phyloP scores from a whole-genome alignment of 345 rosid genomes.

The Rhizophora apiculata region DNA sequence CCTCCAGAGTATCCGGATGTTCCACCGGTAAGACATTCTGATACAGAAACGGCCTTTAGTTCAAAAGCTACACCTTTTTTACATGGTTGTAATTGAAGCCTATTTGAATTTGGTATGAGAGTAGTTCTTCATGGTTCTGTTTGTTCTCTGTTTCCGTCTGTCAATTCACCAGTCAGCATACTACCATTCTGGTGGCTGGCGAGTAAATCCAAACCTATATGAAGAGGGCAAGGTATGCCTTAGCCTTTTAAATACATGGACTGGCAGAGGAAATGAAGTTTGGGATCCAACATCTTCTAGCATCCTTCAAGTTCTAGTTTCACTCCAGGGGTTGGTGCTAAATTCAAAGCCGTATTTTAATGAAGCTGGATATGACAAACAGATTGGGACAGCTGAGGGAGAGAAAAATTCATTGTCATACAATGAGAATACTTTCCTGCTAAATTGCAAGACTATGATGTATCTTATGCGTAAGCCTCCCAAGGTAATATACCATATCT shows the following conservation, averaged over 20 bases:
- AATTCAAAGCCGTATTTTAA: slow-evolving; percentile 97
- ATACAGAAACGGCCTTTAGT: neutral
- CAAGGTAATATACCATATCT: slow-evolving; percentile 42
- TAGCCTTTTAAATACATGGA: slow-evolving; percentile 97
- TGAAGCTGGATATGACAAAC: slow-evolving; percentile 97
- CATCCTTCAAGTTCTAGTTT: slow-evolving; percentile 97
- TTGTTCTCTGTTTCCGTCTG: slow-evolving; percentile 1
- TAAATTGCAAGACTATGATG: slow-evolving; percentile 95
- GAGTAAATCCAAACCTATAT: slow-evolving; percentile 87
- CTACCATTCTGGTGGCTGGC: slow-evolving; percentile 98
- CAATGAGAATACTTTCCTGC: slow-evolving; percentile 87
- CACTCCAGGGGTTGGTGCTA: slow-evolving; percentile 94
- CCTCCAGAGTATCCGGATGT: slow-evolving; percentile 82
- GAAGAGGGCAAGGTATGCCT: slow-evolving; percentile 99
- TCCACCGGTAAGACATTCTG: slow-evolving; percentile 66
- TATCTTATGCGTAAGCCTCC: slow-evolving; percentile 86
- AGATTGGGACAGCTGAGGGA: slow-evolving; percentile 92
- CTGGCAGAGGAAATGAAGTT: slow-evolving; percentile 93
- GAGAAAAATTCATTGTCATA: slow-evolving; percentile 90
- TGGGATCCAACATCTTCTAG: slow-evolving; percentile 94
- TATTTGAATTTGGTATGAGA: neutral
- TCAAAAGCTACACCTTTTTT: neutral
- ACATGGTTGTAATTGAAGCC: neutral
- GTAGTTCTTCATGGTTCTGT: slow-evolving; percentile 4
- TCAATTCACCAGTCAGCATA: slow-evolving; percentile 68